Conservation (phyloP, 768 basidiomycete species). For the Boletus tomentosulus region DNA sequence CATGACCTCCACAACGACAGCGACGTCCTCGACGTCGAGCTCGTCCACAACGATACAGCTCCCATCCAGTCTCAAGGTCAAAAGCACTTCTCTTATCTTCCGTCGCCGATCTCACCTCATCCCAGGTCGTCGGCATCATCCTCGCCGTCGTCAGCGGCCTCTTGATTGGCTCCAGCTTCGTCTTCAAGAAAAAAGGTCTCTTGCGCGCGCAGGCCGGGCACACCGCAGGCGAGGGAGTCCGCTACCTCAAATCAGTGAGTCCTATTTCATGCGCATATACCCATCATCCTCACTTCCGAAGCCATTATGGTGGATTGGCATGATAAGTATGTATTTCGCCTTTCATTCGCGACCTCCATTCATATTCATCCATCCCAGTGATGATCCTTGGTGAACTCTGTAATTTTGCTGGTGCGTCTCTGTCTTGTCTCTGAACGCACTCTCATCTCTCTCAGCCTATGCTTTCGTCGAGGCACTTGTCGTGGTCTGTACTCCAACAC, state of each 20-base stretch:
- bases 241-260: constrained; percentile 89
- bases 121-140: constrained; percentile 69
- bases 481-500: constrained; percentile 54
- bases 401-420: constrained; percentile 72
- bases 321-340: constrained; percentile 53
- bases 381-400: constrained; percentile 91
- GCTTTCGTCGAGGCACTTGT: constrained; percentile 91
- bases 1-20: constrained; percentile 9
- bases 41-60: constrained; percentile 32
- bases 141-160: constrained; percentile 76
- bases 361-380: constrained; percentile 39
- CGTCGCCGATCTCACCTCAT: neutral
- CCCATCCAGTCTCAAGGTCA: constrained; percentile 52
- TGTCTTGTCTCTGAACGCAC: neutral
- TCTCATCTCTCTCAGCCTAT: constrained; percentile 48
- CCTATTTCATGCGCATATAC: constrained; percentile 7
- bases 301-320: constrained; percentile 92
- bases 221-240: constrained; percentile 79
- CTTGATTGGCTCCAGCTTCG: constrained; percentile 90
- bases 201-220: constrained; percentile 79
- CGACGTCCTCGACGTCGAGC: constrained; percentile 39
- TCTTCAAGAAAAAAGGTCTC: constrained; percentile 97
- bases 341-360: neutral
- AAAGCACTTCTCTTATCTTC: neutral
- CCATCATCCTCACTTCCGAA: constrained; percentile 24